These are phyloP conservation scores for Phytopythium mirpurense DNA, from an alignment of 352 stramenopile genomes.

Conservation along the genomic window DNA sequence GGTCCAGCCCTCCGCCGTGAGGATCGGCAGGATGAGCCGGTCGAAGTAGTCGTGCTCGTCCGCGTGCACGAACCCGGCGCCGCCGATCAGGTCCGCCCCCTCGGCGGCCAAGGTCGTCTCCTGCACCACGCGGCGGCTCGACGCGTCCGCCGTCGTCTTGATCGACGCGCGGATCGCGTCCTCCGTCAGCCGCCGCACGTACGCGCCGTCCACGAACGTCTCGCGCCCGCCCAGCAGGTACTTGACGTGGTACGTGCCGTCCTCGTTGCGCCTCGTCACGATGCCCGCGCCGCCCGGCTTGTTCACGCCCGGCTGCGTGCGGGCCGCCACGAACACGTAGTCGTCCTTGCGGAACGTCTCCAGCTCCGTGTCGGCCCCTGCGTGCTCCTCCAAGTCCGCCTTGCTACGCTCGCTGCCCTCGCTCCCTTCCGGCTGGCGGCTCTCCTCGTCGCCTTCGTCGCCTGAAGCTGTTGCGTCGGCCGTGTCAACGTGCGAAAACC, in stretches of 20 bases:
- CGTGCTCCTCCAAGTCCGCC: too few relatives aligned
- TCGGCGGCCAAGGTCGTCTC: constrained; percentile 4
- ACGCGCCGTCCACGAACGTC: constrained; percentile 53
- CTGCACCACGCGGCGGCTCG: background rate
- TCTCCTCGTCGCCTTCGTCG: constrained; percentile 13
- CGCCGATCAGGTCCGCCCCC: constrained; percentile 2
- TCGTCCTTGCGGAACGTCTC: constrained; percentile 48
- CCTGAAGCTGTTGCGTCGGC: constrained; percentile 1
- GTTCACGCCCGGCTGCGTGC: constrained; percentile 78
- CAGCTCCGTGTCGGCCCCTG: constrained; percentile 5
- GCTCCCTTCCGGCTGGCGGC: constrained; percentile 3
- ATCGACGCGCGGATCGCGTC: constrained; percentile 72
- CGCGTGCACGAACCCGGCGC: constrained; percentile 10
- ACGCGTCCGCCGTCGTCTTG: constrained; percentile 21
- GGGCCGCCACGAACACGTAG: constrained; percentile 67
- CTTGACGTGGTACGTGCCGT: constrained; percentile 79
- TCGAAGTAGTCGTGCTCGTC: constrained; percentile 74
- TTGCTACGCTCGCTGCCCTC: too few relatives aligned
- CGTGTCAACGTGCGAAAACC: constrained; percentile 23
- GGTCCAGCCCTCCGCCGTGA: constrained; percentile 69
- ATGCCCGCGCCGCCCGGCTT: constrained; percentile 59
- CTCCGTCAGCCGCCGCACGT: constrained; percentile 65
- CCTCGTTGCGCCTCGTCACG: constrained; percentile 44
- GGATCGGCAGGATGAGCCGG: constrained; percentile 70
- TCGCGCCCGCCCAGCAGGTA: constrained; percentile 77